Evolutionary conservation across 2,329 filamentous ascomycete genomes (phyloP), one percentile per base, ranked within the genome.

Genomic region (Coniochaeta sp.): DNA sequence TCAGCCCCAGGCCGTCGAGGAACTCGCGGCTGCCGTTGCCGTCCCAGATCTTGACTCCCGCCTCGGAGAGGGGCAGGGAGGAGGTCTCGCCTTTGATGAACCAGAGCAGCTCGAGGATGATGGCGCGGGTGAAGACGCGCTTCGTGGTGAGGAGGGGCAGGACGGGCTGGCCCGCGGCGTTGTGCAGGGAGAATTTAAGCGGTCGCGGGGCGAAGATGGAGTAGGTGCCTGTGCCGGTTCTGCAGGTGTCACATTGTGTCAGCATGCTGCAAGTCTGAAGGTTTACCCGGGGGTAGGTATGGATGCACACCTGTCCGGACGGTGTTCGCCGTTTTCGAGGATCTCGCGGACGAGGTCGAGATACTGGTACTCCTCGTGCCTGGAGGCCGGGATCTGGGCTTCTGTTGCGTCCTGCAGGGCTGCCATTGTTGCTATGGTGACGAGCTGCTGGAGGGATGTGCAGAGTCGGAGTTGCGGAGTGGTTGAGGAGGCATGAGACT

Each of bases 21-120:
- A 89, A 98, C 69, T 87, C 89, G 67, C 95, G 90, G 55, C 88
- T 92, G 50, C 93, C 95, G 72, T 99, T 99, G 68, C 93, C 93
- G 72, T 99, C 95, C 95, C 95, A 99, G 72, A 99, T 99, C 75
- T 96, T 96, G 69, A 99, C 87, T 32, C 92, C 91, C 1, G 88
- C 86, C 14, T 87, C 86, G 62, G 85, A 88, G 3, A 99, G 86
- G 0, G 91, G 79, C 4, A 85, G 76, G 1, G 91, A 93, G 0
- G 90, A 91, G 2, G 95, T 99, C 69, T 80, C 85, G 69, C 91
- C 95, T 52, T 86, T 84, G 66, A 99, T 82, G 76, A 99, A 99
- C 95, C 95, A 99, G 62, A 99, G 87, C 1, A 99, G 87, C 75
- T 99, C 95, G 65, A 88, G 90, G 63, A 98, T 81, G 57, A 99